Base-by-base conservation (phyloP, 1,139 yeast species). In the Taphrina pruni region DNA sequence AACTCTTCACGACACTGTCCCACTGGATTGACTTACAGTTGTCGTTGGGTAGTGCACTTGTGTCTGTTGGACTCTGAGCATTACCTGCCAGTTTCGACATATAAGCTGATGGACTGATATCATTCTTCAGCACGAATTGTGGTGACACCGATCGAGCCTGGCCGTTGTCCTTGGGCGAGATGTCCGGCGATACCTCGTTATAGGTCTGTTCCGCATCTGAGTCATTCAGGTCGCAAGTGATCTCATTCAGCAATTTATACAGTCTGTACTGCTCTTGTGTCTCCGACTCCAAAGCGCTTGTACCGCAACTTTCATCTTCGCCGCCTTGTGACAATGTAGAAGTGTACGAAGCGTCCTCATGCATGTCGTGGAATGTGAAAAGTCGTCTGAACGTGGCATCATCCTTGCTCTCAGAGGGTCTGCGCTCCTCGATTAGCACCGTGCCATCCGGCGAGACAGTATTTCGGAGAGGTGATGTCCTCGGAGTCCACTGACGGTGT, bases 51-150 rank as follows among this genome's bases (percentile, higher is more conserved):
- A 39, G 14, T 11, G 11, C 14, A 39, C 14, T 14, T 11, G 43
- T 9, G 43, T 39, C 43, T 2, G 11, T 9, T n/a, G 51, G 21
- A 46, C n/a, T 12, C 11, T 12, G 26, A 14, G 11, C 26, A 9
- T 46, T 9, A 11, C 6, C 9, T 21, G 32, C 8, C 35, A 50
- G 54, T 21, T 21, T 26, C 21, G 54, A 11, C 54, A 50, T 50
- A n/a, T 50, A 50, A 5, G 54, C 54, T 2, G 54, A 50, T 8
- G 54, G 54, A 50, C 54, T 50, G 36, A 50, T n/a, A 21, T 50
- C 54, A 26, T 50, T 50, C 12, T 50, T 8, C 36, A 50, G 36
- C 8, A 50, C 12, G 54, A 21, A 50, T 21, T 21, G 11, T 4
- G 54, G 54, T 1, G 54, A 50, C 2, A 17, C 36, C 9, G 54